Evolutionary conservation across 495 filamentous ascomycete species (phyloP), one percentile per base, ranked within the genome.

Genomic region (Trichoderma parareesei): DNA sequence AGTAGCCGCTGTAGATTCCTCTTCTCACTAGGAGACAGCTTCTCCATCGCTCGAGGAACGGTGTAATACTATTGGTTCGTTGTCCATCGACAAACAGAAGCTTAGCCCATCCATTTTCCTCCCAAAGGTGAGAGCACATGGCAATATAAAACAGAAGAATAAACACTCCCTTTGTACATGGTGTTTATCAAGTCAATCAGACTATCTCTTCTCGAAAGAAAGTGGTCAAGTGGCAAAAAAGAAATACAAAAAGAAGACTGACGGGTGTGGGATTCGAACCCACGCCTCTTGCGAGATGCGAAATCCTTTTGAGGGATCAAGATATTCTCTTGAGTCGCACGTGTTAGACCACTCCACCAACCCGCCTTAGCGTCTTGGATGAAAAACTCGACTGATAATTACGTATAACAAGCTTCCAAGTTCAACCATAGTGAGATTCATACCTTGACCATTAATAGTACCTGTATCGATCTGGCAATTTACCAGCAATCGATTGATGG

Each of bases 311-410:
- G 16, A 57, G 37, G 53, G 53, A 57, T 57, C 53, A 57, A 57
- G 53, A 57, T 37, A 57, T 57, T 57, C 35, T 57, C 53, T 57
- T 57, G 53, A 57, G 53, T 57, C 53, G 53, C 53, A 57, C 53
- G 53, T 57, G 53, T 57, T 57, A 57, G 53, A 57, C 53, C 53
- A 57, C 53, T 57, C 53, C 53, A 57, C 53, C 53, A 57, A 57
- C 53, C 27, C 53, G 53, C 53, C 53, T 57, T 57, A 57, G 53
- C 53, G 53, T 57, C 53, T 57, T 57, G 13, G 53, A 35, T 57
- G 53, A 10, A 37, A 27, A 57, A 27, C 27, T 27, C 27, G 27
- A 27, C 27, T 27, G 27, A 2, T 0, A 27, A 27, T 27, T 27
- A 27, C 27, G 27, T 27, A 27, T 27, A 27, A 27, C 27, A 27